Evolutionary conservation across 2,329 filamentous ascomycete genomes (phyloP), one percentile per base, ranked within the genome.

Genomic region (Aureobasidium melanogenum): DNA sequence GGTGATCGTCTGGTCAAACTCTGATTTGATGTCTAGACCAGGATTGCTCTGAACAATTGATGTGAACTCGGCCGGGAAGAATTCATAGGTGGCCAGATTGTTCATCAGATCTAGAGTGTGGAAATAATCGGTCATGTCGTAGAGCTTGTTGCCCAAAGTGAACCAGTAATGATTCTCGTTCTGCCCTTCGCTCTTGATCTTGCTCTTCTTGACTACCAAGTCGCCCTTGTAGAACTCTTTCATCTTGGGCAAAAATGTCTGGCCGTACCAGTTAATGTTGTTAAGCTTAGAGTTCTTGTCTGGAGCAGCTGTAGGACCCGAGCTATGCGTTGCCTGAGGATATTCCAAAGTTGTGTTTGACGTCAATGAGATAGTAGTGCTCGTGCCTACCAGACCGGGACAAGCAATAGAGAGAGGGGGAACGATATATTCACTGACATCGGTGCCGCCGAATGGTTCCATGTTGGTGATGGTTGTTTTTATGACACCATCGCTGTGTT

Each of bases 71-170:
- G 71, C 66, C 63, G 94, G 86, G 32, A 99, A 79, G 75, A 95
- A 97, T 10, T 81, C 73, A 75, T 89, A 95, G 0, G 72, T 70
- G 0, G 75, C 69, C 5, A 79, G 67, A 60, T 85, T 78, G 66
- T 86, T 80, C 22, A 68, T 55, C n/a, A 79, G 66, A 9, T 87
- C 77, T 44, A 86, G 75, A 0, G 91, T 96, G 70, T 91, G 80
- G 74, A 92, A 93, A 76, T 99, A 99, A 72, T 97, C 84, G 0
- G 90, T 96, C 59, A 99, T 75, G 71, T 99, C 95, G 71, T 94
- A 97, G 22, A 99, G 80, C 56, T 82, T 82, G 59, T 86, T 80
- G 32, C 90, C 80, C 64, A 96, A 84, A 60, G 88, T 87, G 65
- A 89, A 87, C 91, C 94, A 97, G 70, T 83, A 82, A 67, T 88